Conservation (phyloP, 192 early-diverging fungal genomes). For the Coemansia sp. region DNA sequence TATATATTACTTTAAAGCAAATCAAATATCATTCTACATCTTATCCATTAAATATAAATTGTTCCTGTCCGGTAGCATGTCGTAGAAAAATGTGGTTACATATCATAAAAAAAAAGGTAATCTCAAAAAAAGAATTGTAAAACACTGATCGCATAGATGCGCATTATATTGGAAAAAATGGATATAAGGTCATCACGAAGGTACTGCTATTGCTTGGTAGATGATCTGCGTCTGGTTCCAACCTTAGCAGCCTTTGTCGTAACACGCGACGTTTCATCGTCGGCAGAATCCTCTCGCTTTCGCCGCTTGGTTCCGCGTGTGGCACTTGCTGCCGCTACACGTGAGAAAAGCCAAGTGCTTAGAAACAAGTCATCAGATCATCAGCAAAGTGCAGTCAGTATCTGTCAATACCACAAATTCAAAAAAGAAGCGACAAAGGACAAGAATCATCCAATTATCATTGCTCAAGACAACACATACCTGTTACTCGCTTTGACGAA, state of each 20-base stretch:
- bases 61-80: too few species aligned
- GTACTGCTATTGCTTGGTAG: constrained; percentile 16
- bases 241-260: constrained; percentile 23
- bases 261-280: background rate
- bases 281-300: constrained; percentile 18
- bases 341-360: background rate
- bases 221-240: constrained; percentile 26
- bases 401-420: background rate
- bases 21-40: background rate
- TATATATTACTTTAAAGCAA: constrained; percentile 2
- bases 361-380: background rate
- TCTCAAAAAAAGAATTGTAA: background rate
- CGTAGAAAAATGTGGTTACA: background rate
- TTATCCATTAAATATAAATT: too few species aligned
- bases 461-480: constrained; percentile 8
- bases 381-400: background rate
- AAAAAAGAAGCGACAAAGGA: background rate
- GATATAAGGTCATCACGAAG: background rate
- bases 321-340: constrained; percentile 20
- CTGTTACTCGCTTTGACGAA: constrained; percentile 37
- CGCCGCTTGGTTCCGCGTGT: constrained; percentile 40
- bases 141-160: too few species aligned
- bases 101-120: background rate
- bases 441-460: background rate
- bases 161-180: background rate